Conservation (phyloP, 192 early-diverging fungal genomes). For the Phycomyces blakesleeanus region DNA sequence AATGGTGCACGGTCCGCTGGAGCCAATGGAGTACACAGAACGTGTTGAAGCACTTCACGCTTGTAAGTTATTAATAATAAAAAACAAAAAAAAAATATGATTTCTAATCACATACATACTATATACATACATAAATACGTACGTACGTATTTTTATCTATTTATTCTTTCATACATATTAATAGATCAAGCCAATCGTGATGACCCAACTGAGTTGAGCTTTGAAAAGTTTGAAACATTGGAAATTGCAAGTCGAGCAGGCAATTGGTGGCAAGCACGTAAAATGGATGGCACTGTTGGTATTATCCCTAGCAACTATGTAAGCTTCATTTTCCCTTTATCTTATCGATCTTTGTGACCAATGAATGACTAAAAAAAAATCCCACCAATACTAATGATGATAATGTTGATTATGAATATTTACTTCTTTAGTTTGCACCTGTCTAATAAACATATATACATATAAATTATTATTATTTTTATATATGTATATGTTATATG, state of each 20-base stretch:
- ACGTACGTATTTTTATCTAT: too few relatives aligned
- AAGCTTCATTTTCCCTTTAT: slow-evolving; percentile 1
- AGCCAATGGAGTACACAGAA: slow-evolving; percentile 49
- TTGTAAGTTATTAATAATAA: slow-evolving; percentile 35
- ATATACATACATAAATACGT: too few relatives aligned
- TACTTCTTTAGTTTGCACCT: slow-evolving; percentile 2
- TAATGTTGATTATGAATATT: too few relatives aligned
- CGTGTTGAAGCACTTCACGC: slow-evolving; percentile 71
- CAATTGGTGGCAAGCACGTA: slow-evolving; percentile 97
- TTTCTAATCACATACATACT: too few relatives aligned
- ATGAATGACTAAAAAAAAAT: too few relatives aligned
- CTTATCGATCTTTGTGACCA: neutral
- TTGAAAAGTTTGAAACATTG: slow-evolving; percentile 81
- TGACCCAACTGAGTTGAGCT: slow-evolving; percentile 88
- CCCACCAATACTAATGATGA: too few relatives aligned
- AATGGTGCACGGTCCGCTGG: slow-evolving; percentile 26
- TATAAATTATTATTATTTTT: too few relatives aligned
- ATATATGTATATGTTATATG: too few relatives aligned
- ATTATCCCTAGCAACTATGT: slow-evolving; percentile 90
- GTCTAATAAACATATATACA: too few relatives aligned
- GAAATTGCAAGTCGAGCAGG: slow-evolving; percentile 87
- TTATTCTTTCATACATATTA: neutral
- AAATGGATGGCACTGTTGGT: slow-evolving; percentile 73
- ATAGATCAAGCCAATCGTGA: slow-evolving; percentile 81
- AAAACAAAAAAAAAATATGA: neutral